Percentiles rank a stretch among this genome's conserved stretches.
These are phyloP conservation scores for Candida neerlandica DNA, from an alignment of 1,139 yeast species.

Conservation along the genomic window DNA sequence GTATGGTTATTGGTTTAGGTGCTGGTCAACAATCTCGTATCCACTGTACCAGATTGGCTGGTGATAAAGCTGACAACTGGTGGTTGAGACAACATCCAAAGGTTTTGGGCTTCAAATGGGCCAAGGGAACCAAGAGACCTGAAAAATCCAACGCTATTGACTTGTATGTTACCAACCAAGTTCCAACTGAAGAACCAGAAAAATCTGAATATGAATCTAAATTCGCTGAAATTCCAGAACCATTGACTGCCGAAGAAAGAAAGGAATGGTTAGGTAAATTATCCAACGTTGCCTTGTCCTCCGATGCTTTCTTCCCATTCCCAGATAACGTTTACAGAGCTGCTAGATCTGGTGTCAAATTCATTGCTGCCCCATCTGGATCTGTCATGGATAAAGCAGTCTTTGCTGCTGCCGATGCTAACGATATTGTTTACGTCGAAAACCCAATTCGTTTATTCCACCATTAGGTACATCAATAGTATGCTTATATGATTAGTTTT, in stretches of 20 bases:
- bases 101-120: conserved; percentile 93
- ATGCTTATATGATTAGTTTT: not conserved
- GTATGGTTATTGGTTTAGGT: conserved; percentile 98
- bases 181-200: conserved; percentile 92
- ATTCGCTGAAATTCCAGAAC: conserved; percentile 80
- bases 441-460: conserved; percentile 98
- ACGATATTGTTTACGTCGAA: conserved; percentile 85
- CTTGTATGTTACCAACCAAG: conserved; percentile 85
- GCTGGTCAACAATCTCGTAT: conserved; percentile 99
- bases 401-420: conserved; percentile 90
- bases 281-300: conserved; percentile 84
- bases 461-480: conserved; percentile 50
- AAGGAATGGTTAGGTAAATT: conserved; percentile 81
- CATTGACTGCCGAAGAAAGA: conserved; percentile 82
- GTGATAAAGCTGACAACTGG: conserved; percentile 99
- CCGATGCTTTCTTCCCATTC: conserved; percentile 99
- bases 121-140: conserved; percentile 97
- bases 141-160: conserved; percentile 98
- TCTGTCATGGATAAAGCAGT: conserved; percentile 98
- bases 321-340: conserved; percentile 99
- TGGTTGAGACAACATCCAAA: conserved; percentile 98
- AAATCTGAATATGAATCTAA: conserved; percentile 88
- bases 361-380: conserved; percentile 94
- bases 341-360: conserved; percentile 93
- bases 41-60: conserved; percentile 98